phyloP scores from a whole-genome alignment of 1,139 yeast species.

The Suhomyces anneliseae region DNA sequence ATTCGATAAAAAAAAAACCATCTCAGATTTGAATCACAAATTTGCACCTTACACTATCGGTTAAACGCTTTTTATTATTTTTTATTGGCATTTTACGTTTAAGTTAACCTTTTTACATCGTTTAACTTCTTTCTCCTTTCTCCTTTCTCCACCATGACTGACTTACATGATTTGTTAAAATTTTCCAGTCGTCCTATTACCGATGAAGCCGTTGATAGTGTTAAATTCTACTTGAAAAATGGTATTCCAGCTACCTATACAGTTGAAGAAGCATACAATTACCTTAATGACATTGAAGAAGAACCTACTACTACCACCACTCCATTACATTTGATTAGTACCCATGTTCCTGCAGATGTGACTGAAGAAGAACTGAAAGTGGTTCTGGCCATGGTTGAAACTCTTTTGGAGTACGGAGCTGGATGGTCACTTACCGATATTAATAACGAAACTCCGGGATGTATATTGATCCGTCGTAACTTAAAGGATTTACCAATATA shows the following conservation, averaged over 20 bases:
- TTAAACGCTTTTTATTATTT: neutral
- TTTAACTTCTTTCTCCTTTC: no score
- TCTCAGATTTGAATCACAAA: no score
- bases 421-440: constrained; percentile 81
- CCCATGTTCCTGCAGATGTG: constrained; percentile 49
- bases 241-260: constrained; percentile 87
- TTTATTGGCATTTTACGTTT: neutral
- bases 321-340: constrained; percentile 70
- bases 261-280: constrained; percentile 69
- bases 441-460: constrained; percentile 75
- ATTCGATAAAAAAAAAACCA: no score
- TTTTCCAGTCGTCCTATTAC: constrained; percentile 58
- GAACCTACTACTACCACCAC: constrained; percentile 56
- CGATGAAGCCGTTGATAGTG: constrained; percentile 37
- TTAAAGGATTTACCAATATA: constrained; percentile 47
- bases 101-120: neutral
- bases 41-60: no score
- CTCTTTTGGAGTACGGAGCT: constrained; percentile 80
- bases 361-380: constrained; percentile 45
- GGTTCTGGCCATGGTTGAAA: constrained; percentile 57
- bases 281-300: constrained; percentile 40
- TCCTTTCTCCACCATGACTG: constrained; percentile 48
- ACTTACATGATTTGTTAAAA: constrained; percentile 66
- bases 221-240: constrained; percentile 48
- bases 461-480: constrained; percentile 56